Conservation (phyloP, 2,329 filamentous ascomycete species). For the Venturia oleaginea region DNA sequence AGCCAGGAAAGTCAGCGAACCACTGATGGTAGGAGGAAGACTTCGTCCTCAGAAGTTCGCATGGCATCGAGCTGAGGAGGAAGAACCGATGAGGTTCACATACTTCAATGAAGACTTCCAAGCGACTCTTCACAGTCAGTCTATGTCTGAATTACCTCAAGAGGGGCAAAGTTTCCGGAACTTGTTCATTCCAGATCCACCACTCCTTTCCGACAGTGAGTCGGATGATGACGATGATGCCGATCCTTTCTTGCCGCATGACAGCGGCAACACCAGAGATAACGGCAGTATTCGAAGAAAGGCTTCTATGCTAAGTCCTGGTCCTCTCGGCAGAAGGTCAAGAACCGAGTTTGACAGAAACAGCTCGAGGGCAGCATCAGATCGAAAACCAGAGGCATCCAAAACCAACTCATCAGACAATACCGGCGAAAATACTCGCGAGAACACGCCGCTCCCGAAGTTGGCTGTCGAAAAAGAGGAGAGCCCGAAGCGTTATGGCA, state of each 20-base stretch:
- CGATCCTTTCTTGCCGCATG: neutral
- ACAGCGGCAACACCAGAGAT: slow-evolving; percentile 4
- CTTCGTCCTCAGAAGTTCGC: slow-evolving; percentile 66
- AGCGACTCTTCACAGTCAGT: slow-evolving; percentile 92
- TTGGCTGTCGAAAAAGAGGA: slow-evolving; percentile 17
- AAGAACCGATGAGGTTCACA: slow-evolving; percentile 87
- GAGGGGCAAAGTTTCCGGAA: slow-evolving; percentile 76
- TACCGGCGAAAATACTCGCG: slow-evolving; percentile 12
- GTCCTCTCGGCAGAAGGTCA: neutral
- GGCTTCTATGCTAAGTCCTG: neutral
- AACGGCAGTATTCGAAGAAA: slow-evolving; percentile 1
- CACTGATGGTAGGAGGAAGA: slow-evolving; percentile 82
- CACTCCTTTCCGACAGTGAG: slow-evolving; percentile 49
- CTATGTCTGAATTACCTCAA: slow-evolving; percentile 85
- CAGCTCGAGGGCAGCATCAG: neutral
- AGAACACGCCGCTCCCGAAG: slow-evolving; percentile 19
- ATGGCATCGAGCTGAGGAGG: slow-evolving; percentile 84
- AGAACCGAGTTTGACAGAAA: neutral
- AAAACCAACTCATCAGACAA: slow-evolving; percentile 1
- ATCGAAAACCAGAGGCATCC: neutral
- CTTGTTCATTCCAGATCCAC: slow-evolving; percentile 80
- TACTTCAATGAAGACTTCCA: slow-evolving; percentile 98
- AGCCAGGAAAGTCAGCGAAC: slow-evolving; percentile 87
- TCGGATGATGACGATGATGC: slow-evolving; percentile 54
- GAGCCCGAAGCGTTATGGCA: slow-evolving; percentile 46